Base-by-base conservation (phyloP, 1,139 yeast genomes). In the Pichia terricola region DNA sequence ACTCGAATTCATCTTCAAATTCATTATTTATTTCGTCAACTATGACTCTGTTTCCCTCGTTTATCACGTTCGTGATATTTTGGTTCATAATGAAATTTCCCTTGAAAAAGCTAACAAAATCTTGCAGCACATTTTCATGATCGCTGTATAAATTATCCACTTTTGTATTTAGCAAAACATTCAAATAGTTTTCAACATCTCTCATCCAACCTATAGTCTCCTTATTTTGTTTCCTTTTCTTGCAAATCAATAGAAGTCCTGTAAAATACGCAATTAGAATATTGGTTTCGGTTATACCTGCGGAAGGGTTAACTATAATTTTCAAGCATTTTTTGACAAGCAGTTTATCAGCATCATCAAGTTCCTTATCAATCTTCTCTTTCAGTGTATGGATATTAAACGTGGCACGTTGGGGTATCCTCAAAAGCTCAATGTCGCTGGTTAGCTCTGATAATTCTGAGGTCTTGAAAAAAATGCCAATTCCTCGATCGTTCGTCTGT, bases 261-360 rank as follows among this genome's bases (percentile, higher is more conserved):
- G 60, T 43, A n/a, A 65, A 42, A 37, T 57, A 57, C 4, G 57
- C 49, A 33, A 58, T 56, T 34, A 64, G 52, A 4, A 57, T 56
- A 22, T 53, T 47, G 11, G 61, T 53, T 27, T 54, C 62, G 16
- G 54, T 50, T 1, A 46, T 40, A 1, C 49, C 41, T 2, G 46
- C 46, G n/a, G 26, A 32, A 16, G 22, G 22, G 5, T 37, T 33
- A 27, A 59, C 50, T 22, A 60, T 49, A 28, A 45, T 45, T 3
- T 36, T 32, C 3, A 65, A 39, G 38, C 58, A 54, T 3, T 45
- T 46, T 42, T 60, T 63, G 0, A 56, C 40, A 22, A 57, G 45
- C 1, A 46, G 42, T 4, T 46, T 50, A 5, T 46, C 52, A 11
- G 53, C 46, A 5, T 46, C 48, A 11, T 38, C 25, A 10, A 53